phyloP scores from a whole-genome alignment of 805 yeast species.

The Candida ascalaphidarum region DNA sequence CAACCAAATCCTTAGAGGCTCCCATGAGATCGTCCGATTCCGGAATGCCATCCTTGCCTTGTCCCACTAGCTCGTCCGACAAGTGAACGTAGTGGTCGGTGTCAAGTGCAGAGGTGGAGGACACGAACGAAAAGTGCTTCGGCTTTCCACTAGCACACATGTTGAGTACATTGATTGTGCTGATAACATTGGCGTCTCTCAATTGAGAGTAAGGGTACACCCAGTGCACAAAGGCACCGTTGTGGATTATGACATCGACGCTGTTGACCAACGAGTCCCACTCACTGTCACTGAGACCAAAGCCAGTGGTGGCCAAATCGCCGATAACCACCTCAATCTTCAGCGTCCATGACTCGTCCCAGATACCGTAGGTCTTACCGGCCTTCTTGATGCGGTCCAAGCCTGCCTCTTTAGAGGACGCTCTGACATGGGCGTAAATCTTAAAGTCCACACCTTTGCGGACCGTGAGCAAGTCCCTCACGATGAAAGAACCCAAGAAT shows the following conservation, averaged over 20 bases:
- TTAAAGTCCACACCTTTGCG: constrained; percentile 45
- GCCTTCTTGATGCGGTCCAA: constrained; percentile 67
- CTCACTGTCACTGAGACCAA: constrained; percentile 52
- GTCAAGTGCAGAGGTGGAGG: constrained; percentile 91
- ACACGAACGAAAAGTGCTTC: constrained; percentile 82
- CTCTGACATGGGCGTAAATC: constrained; percentile 88
- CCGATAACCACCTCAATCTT: constrained; percentile 73
- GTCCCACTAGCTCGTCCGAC: constrained; percentile 59
- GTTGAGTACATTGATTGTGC: constrained; percentile 77
- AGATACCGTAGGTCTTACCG: constrained; percentile 74
- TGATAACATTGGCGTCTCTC: constrained; percentile 87
- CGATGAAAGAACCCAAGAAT: constrained; percentile 84
- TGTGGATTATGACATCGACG: constrained; percentile 83
- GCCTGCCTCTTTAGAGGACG: constrained; percentile 59
- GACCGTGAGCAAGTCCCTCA: constrained; percentile 59
- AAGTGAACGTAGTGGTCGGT: constrained; percentile 70
- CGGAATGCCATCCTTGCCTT: constrained; percentile 64
- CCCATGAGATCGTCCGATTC: constrained; percentile 83
- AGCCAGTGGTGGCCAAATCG: constrained; percentile 61
- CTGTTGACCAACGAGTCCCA: constrained; percentile 53
- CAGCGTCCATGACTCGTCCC: constrained; percentile 53
- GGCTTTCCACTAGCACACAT: constrained; percentile 74
- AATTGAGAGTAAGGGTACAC: constrained; percentile 87
- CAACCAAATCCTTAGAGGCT: constrained; percentile 72
- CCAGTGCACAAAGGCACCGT: constrained; percentile 99